Conservation (phyloP, 208 protist genomes). For the Naegleria lovaniensis region DNA sequence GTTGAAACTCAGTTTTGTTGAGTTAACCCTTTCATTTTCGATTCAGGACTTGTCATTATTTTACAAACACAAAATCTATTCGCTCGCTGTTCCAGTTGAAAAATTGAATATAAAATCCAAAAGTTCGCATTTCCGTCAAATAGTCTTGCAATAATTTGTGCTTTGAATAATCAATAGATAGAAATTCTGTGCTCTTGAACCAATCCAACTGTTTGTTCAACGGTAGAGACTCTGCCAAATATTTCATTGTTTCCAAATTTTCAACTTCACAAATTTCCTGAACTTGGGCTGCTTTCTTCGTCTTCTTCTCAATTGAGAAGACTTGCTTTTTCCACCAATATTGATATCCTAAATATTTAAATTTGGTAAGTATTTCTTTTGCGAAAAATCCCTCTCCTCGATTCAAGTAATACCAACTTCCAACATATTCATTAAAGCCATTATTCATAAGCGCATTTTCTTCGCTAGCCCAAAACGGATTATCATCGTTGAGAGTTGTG, state of each 20-base stretch:
- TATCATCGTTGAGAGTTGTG: background rate
- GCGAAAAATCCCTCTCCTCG: background rate
- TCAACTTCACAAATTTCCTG: background rate
- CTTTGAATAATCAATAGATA: background rate
- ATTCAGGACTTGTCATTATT: too few species aligned
- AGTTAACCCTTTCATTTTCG: too few species aligned
- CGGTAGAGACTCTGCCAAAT: background rate
- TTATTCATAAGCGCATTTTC: constrained; percentile 16
- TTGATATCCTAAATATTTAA: background rate
- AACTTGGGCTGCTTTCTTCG: background rate
- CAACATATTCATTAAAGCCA: background rate
- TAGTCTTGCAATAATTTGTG: background rate
- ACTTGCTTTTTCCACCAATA: background rate
- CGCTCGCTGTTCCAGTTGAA: background rate
- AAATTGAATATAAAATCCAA: constrained; percentile 5
- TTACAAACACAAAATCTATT: background rate
- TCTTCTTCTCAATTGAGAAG: background rate
- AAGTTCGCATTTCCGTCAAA: background rate
- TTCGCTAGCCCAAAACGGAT: constrained; percentile 1
- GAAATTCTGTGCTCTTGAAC: background rate
- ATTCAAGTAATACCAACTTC: background rate
- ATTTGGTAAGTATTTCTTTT: background rate
- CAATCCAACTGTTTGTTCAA: background rate
- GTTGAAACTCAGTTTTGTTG: too few species aligned
- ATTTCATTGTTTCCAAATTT: background rate